Evolutionary conservation across 441 rosid genomes (phyloP), one percentile per base, ranked within the genome.

Genomic region (Populus hybrid): DNA sequence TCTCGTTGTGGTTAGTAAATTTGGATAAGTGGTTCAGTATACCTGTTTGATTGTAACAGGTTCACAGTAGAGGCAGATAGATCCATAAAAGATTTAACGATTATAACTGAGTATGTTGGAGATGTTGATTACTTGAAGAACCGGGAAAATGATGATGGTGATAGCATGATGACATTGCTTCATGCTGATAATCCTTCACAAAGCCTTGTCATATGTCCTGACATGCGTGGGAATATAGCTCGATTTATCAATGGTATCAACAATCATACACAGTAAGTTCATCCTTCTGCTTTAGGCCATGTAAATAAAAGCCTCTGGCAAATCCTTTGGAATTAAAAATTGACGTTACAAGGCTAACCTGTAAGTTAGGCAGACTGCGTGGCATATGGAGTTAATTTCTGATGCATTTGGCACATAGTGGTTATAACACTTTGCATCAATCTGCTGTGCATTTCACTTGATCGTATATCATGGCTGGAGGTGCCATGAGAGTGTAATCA

Each of bases 91-190:
- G 98, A 92, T 84, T 82, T 91, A 83, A 91, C 95, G 64, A 82
- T 92, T 74, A 85, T 93, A 68, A 90, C 99, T 1, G 97, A 91
- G 79, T 90, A 93, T 26, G 89, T 85, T 9, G 99, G 99, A 34
- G 97, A 91, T 81, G 97, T 93, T 46, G 95, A 92, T 82, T 90
- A 84, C 88, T 81, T 92, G 75, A 83, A 80, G 70, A 94, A 88
- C 75, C 85, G 94, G 38, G 95, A 92, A 83, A 83, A 85, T 34
- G 96, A 94, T 46, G 95, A 89, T 74, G 91, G 98, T 20, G 97
- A 94, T 78, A 89, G 95, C 88, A 87, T 90, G 84, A 92, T 94
- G 98, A 91, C 98, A 66, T 90, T 94, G 76, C 93, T 94, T 75
- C 78, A 81, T 38, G 89, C 98, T 21, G 88, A 78, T 30, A 84